Evolutionary conservation across 2,329 filamentous ascomycete genomes (phyloP), one percentile per base, ranked within the genome.

Genomic region (Penicillium sp.): DNA sequence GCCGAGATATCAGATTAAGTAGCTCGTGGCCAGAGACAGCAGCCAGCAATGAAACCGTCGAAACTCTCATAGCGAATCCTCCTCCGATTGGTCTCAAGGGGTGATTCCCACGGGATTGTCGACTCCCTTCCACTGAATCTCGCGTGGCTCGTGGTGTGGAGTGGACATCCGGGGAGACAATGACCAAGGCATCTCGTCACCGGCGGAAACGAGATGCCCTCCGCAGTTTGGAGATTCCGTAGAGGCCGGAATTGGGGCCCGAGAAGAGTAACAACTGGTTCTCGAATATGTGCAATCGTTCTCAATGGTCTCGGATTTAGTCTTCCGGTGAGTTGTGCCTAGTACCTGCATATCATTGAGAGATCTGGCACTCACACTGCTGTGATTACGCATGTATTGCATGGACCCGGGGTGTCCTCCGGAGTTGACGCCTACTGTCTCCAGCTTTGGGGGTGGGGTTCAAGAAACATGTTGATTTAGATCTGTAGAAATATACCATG

Each of bases 81-180:
- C 7, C 42, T 62, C 63, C 58, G 51, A 63, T 63, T 63, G 59
- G 59, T 42, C 39, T 45, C 51, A 40, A 50, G 41, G 36, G 15
- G 5, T 10, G 10, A 20, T n/a, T 24, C 54, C 46, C 52, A 46
- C 23, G 27, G 45, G 52, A 23, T 36, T 26, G 21, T 53, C 41
- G 32, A 56, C 46, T 43, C 33, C 48, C 52, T 51, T 47, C 52
- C 57, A 52, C 15, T 17, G 24, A 34, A 43, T 40, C 15, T 56
- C 43, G 52, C 33, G 44, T 52, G 52, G 20, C 26, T 46, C 39
- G 34, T 50, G 51, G 55, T 53, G 59, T 59, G 60, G 63, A 63
- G 57, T 40, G 52, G 42, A 61, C 42, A 57, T 62, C 61, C 61
- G 64, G 63, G 56, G 54, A 56, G 34, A n/a, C n/a, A 21, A 60